phyloP scores from a whole-genome alignment of 257 asterid genomes.

The Verbascum thapsus region DNA sequence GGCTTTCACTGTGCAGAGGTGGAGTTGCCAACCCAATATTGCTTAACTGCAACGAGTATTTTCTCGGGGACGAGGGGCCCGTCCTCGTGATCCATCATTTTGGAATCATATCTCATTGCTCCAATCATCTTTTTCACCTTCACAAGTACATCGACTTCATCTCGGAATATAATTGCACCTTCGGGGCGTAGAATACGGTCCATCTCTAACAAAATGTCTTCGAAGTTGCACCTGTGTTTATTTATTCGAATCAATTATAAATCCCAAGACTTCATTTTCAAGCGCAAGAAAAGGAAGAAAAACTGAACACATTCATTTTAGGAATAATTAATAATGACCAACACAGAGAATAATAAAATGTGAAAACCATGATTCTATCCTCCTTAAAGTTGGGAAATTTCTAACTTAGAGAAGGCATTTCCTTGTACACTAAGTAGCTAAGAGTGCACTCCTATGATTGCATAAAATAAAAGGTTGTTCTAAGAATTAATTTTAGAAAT shows the following conservation, averaged over 20 bases:
- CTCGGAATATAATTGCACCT: constrained; percentile 90
- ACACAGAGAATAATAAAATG: no score
- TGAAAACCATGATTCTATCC: no score
- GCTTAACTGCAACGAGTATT: constrained; percentile 79
- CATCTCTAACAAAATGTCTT: constrained; percentile 91
- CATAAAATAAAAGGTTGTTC: neutral
- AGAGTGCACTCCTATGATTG: no score
- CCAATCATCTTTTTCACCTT: constrained; percentile 77
- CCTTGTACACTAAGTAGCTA: no score
- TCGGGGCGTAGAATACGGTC: constrained; percentile 92
- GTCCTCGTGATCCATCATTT: constrained; percentile 89
- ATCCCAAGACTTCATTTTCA: neutral
- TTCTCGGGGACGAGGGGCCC: constrained; percentile 92
- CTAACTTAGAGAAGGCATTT: no score
- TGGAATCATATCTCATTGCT: constrained; percentile 80
- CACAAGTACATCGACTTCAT: constrained; percentile 80
- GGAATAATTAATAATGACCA: no score
- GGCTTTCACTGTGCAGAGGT: constrained; percentile 59
- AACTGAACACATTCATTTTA: neutral
- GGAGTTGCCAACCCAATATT: constrained; percentile 88
- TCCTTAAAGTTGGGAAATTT: neutral
- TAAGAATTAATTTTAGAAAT: constrained; percentile 1
- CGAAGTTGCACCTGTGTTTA: constrained; percentile 71
- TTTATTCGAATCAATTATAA: constrained; percentile 4
- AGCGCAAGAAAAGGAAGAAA: neutral